These are phyloP conservation scores for Globisporangium lucens DNA, from an alignment of 352 stramenopile species.

Conservation along the genomic window DNA sequence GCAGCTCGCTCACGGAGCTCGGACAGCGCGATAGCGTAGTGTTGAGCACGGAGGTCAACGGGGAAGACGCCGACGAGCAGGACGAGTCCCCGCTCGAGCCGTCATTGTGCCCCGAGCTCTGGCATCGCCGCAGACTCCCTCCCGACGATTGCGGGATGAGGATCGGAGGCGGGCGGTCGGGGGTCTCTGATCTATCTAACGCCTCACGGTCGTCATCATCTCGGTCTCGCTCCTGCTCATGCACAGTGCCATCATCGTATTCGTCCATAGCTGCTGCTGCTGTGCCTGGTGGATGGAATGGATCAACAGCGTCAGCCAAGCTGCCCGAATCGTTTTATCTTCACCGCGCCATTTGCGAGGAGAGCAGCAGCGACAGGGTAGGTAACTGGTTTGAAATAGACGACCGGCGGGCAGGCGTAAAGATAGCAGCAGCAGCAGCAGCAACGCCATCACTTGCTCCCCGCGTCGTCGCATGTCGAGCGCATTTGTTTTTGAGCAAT, in stretches of 20 bases:
- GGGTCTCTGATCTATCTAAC: neutral
- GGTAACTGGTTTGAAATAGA: neutral
- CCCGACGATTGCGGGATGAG: conserved; percentile 1
- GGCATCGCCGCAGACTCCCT: neutral
- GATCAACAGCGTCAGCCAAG: too few species aligned
- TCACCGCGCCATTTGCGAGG: neutral
- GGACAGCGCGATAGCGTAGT: conserved; percentile 16
- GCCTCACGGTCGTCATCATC: neutral
- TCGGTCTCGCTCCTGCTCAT: neutral
- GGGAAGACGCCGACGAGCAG: neutral
- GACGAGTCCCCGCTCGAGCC: conserved; percentile 1
- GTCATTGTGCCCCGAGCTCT: neutral
- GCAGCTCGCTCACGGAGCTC: conserved; percentile 27
- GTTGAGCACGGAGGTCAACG: neutral
- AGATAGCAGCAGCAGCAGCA: neutral
- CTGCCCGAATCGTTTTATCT: neutral
- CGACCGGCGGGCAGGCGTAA: neutral
- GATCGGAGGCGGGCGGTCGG: conserved; percentile 9
- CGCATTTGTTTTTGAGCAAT: neutral
- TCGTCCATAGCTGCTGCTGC: neutral
- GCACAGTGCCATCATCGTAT: neutral
- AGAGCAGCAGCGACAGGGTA: neutral
- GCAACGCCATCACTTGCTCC: neutral
- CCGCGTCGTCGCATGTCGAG: neutral
- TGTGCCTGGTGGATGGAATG: neutral